A percentile compares a stretch with the other conserved stretches of the same genome.
Evolutionary conservation across 164 flowering plant species (phyloP).

Genomic region (Dillenia turbinata): DNA sequence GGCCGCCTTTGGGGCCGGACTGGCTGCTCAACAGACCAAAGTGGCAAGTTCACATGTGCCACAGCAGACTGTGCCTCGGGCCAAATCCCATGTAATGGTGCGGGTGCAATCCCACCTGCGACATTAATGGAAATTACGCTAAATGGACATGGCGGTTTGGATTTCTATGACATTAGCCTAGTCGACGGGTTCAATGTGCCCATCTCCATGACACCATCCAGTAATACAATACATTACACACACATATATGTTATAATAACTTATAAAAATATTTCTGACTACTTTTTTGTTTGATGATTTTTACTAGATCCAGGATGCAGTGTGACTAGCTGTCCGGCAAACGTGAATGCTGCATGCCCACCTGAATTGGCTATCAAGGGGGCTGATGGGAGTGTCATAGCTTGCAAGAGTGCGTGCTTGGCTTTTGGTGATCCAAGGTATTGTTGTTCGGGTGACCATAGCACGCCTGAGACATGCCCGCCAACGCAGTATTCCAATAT

Average conservation of each 20-base stretch:
- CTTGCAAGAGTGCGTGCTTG: constrained; percentile 27
- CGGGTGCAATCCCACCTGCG: constrained; percentile 37
- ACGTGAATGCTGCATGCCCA: constrained; percentile 21
- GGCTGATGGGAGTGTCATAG: constrained; percentile 13
- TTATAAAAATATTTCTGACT: too few relatives aligned
- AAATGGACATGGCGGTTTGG: constrained; percentile 7
- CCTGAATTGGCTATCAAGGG: constrained; percentile 12
- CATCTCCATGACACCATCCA: constrained; percentile 4
- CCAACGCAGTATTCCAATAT: constrained; percentile 21
- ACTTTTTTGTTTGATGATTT: too few relatives aligned
- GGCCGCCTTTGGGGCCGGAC: constrained; percentile 48
- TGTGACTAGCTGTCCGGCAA: constrained; percentile 9
- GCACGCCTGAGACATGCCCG: constrained; percentile 12
- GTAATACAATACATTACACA: not conserved
- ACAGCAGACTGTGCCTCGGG: constrained; percentile 39
- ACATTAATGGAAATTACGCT: constrained; percentile 36
- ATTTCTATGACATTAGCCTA: constrained; percentile 34
- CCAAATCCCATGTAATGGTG: constrained; percentile 25
- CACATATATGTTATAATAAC: too few relatives aligned
- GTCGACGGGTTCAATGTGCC: constrained; percentile 37
- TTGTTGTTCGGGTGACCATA: constrained; percentile 22
- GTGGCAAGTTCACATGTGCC: constrained; percentile 22
- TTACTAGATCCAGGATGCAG: constrained; percentile 4
- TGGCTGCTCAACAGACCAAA: constrained; percentile 17
- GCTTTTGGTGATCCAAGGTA: constrained; percentile 17